phyloP scores from a whole-genome alignment of 306 rosid genomes.

The Dryas alaskensis region DNA sequence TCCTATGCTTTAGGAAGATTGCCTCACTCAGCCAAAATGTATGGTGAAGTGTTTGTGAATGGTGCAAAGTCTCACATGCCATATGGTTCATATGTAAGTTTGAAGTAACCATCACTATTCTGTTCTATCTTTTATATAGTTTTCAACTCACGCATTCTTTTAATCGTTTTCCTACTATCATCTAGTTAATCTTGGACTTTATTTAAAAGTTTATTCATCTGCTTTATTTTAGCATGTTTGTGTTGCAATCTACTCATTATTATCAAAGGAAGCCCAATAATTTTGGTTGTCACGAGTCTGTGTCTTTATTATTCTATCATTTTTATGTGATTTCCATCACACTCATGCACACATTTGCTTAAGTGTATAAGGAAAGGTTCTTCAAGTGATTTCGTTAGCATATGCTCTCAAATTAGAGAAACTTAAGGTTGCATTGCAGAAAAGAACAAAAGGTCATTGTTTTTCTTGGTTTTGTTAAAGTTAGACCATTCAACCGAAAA shows the following conservation, averaged over 20 bases:
- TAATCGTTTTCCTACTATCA: background rate
- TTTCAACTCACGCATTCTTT: slow-evolving; percentile 1
- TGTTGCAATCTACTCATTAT: background rate
- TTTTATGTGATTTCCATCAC: background rate
- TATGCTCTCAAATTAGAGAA: background rate
- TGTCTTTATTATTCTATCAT: background rate
- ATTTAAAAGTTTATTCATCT: background rate
- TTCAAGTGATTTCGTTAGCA: background rate
- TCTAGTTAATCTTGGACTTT: background rate
- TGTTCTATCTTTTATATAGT: background rate
- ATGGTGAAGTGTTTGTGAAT: slow-evolving; percentile 89
- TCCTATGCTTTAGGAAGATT: slow-evolving; percentile 62
- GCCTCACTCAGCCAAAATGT: slow-evolving; percentile 74
- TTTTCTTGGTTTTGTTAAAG: background rate
- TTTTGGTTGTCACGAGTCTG: background rate
- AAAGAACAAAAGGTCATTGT: background rate
- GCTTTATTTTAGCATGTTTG: background rate
- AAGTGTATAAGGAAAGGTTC: background rate
- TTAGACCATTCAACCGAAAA: too few relatives aligned
- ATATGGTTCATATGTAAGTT: slow-evolving; percentile 92
- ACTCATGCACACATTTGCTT: background rate
- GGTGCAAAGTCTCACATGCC: slow-evolving; percentile 67
- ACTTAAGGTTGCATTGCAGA: background rate
- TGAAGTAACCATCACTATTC: background rate
- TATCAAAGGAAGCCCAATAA: background rate